Evolutionary conservation across 345 rosid species (phyloP), one percentile per base, ranked within the genome.

Genomic region (Eucalyptus camaldulensis): DNA sequence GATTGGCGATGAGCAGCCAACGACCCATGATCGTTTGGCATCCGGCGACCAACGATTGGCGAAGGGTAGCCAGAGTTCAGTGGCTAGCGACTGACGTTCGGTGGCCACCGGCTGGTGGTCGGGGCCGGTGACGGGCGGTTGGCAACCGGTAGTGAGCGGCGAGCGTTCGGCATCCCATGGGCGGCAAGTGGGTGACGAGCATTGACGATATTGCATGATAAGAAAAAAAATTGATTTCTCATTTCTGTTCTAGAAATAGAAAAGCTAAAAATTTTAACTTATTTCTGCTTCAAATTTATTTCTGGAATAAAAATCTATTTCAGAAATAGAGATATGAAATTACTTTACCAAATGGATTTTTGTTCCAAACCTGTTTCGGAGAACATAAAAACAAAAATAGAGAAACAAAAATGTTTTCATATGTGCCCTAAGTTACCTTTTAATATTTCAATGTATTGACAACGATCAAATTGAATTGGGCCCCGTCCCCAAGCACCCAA

Each of bases 81-180:
- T 45, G 47, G 47, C 47, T 8, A 45, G 49, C 0, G 1, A 50
- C 16, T 3, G 3, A 50, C 19, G 3, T 15, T 50, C 3, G 3
- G 19, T 0, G 0, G 53, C 3, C 1, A 0, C 7, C 3, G 3
- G 3, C 8, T 50, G 1, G 17, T 50, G 51, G 51, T 49, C 0
- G 3, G 7, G 51, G 51, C 7, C 0, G 7, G 17, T 50, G 53
- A 17, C 7, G 0, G 3, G 53, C 3, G 19, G 8, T 50, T 1
- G 3, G 53, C 53, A 50, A 50, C 7, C 0, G 3, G 8, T 3
- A 0, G 7, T 1, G 0, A 1, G 51, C 0, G 7, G 17, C 0
- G 7, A 0, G 1, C 0, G 17, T 50, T 0, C 1, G 8, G 3
- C 53, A 50, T 50, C 53, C 19, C 53, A 50, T 50, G 8, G 8